These are phyloP conservation scores for Fusarium fujikuroi DNA, from an alignment of 2,329 filamentous ascomycete species.

Conservation along the genomic window DNA sequence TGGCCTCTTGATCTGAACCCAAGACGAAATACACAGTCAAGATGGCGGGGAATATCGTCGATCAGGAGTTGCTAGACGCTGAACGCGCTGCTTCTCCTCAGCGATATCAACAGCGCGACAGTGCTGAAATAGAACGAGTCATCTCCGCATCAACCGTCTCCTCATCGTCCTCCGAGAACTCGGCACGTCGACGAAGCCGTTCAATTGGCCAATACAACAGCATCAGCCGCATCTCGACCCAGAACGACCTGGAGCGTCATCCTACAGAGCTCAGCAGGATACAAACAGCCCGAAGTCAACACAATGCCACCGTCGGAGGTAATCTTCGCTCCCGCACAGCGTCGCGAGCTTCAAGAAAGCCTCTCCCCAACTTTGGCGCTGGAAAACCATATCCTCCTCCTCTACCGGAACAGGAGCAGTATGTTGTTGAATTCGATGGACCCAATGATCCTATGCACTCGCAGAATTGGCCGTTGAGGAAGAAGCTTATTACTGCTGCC, in stretches of 20 bases:
- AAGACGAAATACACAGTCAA: slow-evolving; percentile 8
- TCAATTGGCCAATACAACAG: slow-evolving; percentile 50
- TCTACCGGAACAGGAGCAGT: slow-evolving; percentile 77
- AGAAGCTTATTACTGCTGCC: slow-evolving; percentile 76
- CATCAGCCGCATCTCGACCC: slow-evolving; percentile 72
- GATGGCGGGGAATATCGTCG: slow-evolving; percentile 62
- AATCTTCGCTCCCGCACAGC: slow-evolving; percentile 50
- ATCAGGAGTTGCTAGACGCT: slow-evolving; percentile 63
- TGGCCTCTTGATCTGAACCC: not conserved
- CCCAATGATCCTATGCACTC: slow-evolving; percentile 85
- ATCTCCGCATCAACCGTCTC: slow-evolving; percentile 62
- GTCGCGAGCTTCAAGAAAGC: slow-evolving; percentile 63
- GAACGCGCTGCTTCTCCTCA: slow-evolving; percentile 65
- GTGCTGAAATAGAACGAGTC: slow-evolving; percentile 70
- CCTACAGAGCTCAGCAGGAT: slow-evolving; percentile 77
- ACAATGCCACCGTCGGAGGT: slow-evolving; percentile 76
- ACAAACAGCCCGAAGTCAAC: slow-evolving; percentile 75
- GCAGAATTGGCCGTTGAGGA: slow-evolving; percentile 84
- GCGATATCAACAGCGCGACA: slow-evolving; percentile 54
- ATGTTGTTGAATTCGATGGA: slow-evolving; percentile 87
- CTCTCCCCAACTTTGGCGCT: slow-evolving; percentile 75
- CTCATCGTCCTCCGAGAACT: slow-evolving; percentile 57
- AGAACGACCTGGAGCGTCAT: slow-evolving; percentile 74
- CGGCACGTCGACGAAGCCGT: slow-evolving; percentile 22
- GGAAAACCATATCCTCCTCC: slow-evolving; percentile 80